These are phyloP conservation scores for Chaetoscypha palmicola DNA, from an alignment of 2,329 filamentous ascomycete species.

Conservation along the genomic window DNA sequence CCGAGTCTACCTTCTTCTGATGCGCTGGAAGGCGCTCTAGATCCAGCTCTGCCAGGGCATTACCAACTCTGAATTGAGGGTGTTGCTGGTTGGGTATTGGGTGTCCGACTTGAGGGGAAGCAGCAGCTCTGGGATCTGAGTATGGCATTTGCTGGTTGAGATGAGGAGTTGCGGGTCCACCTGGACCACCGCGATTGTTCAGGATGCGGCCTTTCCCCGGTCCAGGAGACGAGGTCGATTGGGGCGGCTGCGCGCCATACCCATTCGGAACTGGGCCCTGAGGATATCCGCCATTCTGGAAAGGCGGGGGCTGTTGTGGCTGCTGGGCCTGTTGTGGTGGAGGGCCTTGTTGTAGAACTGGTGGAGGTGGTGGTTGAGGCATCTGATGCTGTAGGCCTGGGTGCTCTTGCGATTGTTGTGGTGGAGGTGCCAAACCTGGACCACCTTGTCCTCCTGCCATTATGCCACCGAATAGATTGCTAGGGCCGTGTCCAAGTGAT, in stretches of 20 bases:
- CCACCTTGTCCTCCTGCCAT: conserved; percentile 88
- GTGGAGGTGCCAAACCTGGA: conserved; percentile 67
- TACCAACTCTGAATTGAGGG: conserved; percentile 47
- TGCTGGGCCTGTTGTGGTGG: conserved; percentile 30
- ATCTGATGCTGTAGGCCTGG: conserved; percentile 47
- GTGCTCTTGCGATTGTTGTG: conserved; percentile 55
- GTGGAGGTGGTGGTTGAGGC: conserved; percentile 70
- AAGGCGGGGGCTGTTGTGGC: conserved; percentile 45
- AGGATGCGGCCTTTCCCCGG: conserved; percentile 63
- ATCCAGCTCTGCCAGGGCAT: conserved; percentile 78
- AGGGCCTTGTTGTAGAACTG: conserved; percentile 35
- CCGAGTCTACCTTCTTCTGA: conserved; percentile 79
- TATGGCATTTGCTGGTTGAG: conserved; percentile 85
- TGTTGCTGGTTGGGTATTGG: conserved; percentile 62
- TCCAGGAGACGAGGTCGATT: conserved; percentile 79
- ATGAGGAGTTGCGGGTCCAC: conserved; percentile 80
- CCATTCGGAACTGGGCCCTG: conserved; percentile 52
- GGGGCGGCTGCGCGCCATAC: conserved; percentile 76
- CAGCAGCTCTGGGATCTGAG: conserved; percentile 58
- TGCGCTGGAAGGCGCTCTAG: conserved; percentile 77
- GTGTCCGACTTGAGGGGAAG: conserved; percentile 81
- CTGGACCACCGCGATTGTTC: conserved; percentile 58
- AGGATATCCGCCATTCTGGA: conserved; percentile 53
- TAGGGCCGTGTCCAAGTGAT: conserved; percentile 76
- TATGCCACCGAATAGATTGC: conserved; percentile 89